Evolutionary conservation across 2,329 filamentous ascomycete species (phyloP).

Genomic region (Fusarium abutilonis): DNA sequence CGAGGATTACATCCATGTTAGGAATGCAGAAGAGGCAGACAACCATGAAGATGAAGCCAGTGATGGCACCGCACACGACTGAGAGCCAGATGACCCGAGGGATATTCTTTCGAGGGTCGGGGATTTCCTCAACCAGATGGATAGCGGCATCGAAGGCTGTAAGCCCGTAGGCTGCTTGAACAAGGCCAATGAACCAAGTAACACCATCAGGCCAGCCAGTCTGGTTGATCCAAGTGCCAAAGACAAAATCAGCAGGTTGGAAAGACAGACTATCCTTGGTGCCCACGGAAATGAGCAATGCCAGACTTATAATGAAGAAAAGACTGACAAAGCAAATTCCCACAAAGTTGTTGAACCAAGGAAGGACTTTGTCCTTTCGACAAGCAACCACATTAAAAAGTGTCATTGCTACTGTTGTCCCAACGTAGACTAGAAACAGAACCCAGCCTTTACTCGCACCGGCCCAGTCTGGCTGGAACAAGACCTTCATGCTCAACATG

Average conservation of each 20-base stretch:
- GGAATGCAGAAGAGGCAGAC: conserved; percentile 63
- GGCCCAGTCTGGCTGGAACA: conserved; percentile 61
- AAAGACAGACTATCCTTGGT: conserved; percentile 55
- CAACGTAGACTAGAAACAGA: conserved; percentile 65
- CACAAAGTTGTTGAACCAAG: conserved; percentile 66
- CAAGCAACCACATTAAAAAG: conserved; percentile 62
- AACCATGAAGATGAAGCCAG: conserved; percentile 63
- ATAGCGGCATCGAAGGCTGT: conserved; percentile 66
- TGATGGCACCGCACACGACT: conserved; percentile 59
- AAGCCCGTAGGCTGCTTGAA: conserved; percentile 64
- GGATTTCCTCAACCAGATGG: conserved; percentile 68
- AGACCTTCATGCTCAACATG: conserved; percentile 64
- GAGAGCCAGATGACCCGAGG: conserved; percentile 64
- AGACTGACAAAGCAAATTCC: conserved; percentile 62
- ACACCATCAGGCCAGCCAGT: conserved; percentile 65
- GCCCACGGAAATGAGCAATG: conserved; percentile 63
- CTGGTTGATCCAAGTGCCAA: conserved; percentile 58
- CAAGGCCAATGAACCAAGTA: conserved; percentile 66
- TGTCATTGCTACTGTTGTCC: conserved; percentile 59
- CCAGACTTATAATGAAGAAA: conserved; percentile 62
- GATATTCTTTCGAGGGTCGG: conserved; percentile 60
- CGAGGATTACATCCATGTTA: conserved; percentile 54
- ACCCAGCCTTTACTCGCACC: conserved; percentile 61
- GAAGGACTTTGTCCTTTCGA: conserved; percentile 52
- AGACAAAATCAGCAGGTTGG: conserved; percentile 62